These are phyloP conservation scores for Diaporthe capsici DNA, from an alignment of 2,329 filamentous ascomycete genomes.

Conservation along the genomic window DNA sequence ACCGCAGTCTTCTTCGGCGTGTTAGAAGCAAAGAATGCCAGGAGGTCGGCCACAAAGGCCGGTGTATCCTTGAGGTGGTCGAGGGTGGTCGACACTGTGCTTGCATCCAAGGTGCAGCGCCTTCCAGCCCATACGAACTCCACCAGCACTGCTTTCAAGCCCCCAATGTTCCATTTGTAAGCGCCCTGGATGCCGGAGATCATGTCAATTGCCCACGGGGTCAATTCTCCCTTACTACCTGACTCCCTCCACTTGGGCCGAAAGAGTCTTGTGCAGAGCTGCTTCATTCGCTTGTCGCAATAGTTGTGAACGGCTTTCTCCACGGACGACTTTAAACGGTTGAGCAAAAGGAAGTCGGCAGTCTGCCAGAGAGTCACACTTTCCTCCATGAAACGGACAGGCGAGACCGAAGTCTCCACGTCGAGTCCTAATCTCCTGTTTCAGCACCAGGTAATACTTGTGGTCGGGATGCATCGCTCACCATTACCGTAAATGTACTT, in stretches of 20 bases:
- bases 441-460: background rate
- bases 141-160: background rate
- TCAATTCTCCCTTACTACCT: background rate
- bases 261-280: background rate
- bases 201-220: background rate
- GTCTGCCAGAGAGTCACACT: background rate
- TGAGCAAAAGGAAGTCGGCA: background rate
- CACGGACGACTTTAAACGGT: background rate
- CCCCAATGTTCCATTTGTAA: background rate
- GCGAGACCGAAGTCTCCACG: background rate
- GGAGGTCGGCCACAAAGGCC: background rate
- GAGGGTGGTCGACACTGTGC: accelerated
- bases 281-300: background rate
- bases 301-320: background rate
- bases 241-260: background rate
- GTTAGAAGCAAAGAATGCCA: background rate
- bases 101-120: accelerated
- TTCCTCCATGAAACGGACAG: background rate
- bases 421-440: background rate
- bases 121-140: background rate
- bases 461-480: background rate
- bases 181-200: background rate
- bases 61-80: background rate
- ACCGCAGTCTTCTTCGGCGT: accelerated
- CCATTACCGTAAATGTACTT: conserved; percentile 11